Percentiles rank a stretch among this genome's conserved stretches.
Conservation (phyloP, 192 early-diverging fungal genomes). For the Pilaira anomala region DNA sequence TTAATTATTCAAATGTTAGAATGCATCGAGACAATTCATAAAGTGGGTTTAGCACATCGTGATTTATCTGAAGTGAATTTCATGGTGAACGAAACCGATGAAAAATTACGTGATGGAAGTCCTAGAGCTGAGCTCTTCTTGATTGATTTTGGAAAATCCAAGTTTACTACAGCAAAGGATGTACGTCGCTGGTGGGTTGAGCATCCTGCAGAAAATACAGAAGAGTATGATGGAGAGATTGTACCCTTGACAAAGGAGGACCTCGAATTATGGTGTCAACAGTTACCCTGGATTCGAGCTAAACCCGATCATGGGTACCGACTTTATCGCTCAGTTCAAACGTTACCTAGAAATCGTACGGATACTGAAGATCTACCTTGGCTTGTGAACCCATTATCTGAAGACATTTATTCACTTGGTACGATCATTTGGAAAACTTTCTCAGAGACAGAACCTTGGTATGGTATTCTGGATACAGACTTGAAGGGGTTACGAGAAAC, state of each 20-base stretch:
- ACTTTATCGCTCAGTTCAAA: slow-evolving; percentile 54
- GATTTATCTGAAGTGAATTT: slow-evolving; percentile 62
- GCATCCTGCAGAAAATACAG: slow-evolving; percentile 3
- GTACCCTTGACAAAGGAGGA: slow-evolving; percentile 42
- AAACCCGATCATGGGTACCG: slow-evolving; percentile 59
- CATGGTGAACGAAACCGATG: slow-evolving; percentile 49
- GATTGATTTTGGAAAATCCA: slow-evolving; percentile 62
- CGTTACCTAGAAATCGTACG: slow-evolving; percentile 44
- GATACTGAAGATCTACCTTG: slow-evolving; percentile 40
- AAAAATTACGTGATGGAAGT: slow-evolving; percentile 46
- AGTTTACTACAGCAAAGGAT: slow-evolving; percentile 44
- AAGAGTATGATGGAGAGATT: slow-evolving; percentile 22
- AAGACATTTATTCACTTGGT: slow-evolving; percentile 56
- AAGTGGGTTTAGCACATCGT: slow-evolving; percentile 51
- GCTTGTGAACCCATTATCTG: slow-evolving; percentile 45
- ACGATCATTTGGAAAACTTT: slow-evolving; percentile 60
- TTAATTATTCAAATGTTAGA: slow-evolving; percentile 49
- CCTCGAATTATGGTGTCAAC: slow-evolving; percentile 31
- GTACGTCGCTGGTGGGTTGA: slow-evolving; percentile 43
- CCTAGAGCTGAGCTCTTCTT: slow-evolving; percentile 41
- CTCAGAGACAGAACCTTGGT: slow-evolving; percentile 56
- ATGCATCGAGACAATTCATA: slow-evolving; percentile 48
- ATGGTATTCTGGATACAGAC: slow-evolving; percentile 57
- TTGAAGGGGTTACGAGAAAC: slow-evolving; percentile 47
- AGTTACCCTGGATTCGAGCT: slow-evolving; percentile 44